Conservation (phyloP, 176 grass and related monocot genomes). For the Musa troglodytarum region DNA sequence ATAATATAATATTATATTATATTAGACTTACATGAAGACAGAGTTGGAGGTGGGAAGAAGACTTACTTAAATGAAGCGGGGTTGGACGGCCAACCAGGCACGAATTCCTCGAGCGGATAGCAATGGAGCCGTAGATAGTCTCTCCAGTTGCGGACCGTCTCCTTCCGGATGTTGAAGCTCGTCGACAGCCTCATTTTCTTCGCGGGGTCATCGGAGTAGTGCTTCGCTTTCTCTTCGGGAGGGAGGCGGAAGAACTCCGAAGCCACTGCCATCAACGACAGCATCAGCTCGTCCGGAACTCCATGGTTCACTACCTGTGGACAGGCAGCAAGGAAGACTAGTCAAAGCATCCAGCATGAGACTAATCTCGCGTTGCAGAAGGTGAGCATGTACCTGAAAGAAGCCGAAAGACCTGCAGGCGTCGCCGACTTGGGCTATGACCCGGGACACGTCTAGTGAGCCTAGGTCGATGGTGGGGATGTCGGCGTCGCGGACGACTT, state of each 20-base stretch:
- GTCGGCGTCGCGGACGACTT: not conserved
- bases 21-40: too few relatives aligned
- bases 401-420: conserved; percentile 1
- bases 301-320: conserved; percentile 9
- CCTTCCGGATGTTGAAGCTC: conserved; percentile 12
- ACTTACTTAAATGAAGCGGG: conserved; percentile 4
- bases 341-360: not conserved
- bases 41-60: too few relatives aligned
- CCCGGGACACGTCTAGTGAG: not conserved
- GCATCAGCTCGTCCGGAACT: not conserved
- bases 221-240: conserved; percentile 4
- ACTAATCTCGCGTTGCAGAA: too few relatives aligned
- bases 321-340: too few relatives aligned
- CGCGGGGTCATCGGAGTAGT: conserved; percentile 4
- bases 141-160: conserved; percentile 13
- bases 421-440: not conserved
- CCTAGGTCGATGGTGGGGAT: conserved; percentile 8
- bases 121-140: conserved; percentile 14
- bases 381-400: not conserved
- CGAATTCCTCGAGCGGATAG: conserved; percentile 5
- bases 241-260: conserved; percentile 4
- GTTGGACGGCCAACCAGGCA: conserved; percentile 10
- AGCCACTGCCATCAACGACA: not conserved
- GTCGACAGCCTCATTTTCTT: conserved; percentile 12
- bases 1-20: too few relatives aligned